phyloP scores from a whole-genome alignment of 1,284 basidiomycete genomes.

The Apiotrichum montevideense region DNA sequence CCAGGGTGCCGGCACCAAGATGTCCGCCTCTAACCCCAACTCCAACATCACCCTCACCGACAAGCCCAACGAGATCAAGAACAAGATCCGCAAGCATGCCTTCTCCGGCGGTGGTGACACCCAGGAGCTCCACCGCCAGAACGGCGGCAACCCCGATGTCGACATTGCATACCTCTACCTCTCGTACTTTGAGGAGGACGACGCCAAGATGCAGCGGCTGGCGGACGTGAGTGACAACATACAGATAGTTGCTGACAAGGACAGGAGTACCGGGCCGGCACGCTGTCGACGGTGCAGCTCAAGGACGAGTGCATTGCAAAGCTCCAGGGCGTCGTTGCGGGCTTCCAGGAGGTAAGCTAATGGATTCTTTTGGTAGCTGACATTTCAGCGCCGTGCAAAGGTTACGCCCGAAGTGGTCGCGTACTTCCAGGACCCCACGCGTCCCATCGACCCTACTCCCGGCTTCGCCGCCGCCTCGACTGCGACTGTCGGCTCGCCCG shows the following conservation, averaged over 20 bases:
- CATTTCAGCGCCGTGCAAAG: conserved; percentile 62
- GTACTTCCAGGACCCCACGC: conserved; percentile 74
- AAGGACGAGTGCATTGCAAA: conserved; percentile 83
- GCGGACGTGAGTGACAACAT: conserved; percentile 57
- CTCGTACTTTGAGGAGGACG: conserved; percentile 94
- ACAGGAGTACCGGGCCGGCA: conserved; percentile 86
- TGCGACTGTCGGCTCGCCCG: neutral
- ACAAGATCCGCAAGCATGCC: conserved; percentile 91
- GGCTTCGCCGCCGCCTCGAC: neutral
- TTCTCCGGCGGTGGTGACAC: conserved; percentile 86
- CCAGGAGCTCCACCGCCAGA: conserved; percentile 80
- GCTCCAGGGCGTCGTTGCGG: conserved; percentile 75
- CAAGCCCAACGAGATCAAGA: conserved; percentile 86
- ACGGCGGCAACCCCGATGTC: conserved; percentile 90
- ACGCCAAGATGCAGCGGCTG: conserved; percentile 71
- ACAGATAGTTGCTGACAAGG: neutral
- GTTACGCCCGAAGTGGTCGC: conserved; percentile 73
- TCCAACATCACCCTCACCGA: conserved; percentile 95
- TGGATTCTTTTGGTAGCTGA: neutral
- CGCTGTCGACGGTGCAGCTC: conserved; percentile 81
- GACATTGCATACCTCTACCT: conserved; percentile 96
- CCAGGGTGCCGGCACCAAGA: conserved; percentile 96
- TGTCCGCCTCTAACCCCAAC: conserved; percentile 90
- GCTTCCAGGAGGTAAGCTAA: conserved; percentile 75
- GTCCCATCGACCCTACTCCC: conserved; percentile 63